phyloP scores from a whole-genome alignment of 305 asterid genomes.

The Vinca major region DNA sequence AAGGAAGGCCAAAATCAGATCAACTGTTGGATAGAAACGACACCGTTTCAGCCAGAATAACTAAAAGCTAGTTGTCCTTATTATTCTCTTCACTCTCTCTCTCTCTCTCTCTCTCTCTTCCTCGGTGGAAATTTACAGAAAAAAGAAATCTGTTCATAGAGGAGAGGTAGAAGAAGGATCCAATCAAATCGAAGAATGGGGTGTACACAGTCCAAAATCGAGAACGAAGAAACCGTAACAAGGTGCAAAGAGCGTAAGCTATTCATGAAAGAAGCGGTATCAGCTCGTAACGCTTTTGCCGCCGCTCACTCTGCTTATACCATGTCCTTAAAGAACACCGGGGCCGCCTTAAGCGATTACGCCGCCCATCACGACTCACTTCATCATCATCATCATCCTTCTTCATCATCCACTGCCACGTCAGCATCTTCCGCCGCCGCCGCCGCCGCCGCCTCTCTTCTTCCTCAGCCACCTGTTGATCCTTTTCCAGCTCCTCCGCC shows the following conservation, averaged over 20 bases:
- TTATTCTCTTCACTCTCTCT: too few species aligned
- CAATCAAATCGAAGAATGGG: constrained; percentile 41
- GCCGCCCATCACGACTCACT: constrained; percentile 15
- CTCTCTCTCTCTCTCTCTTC: too few species aligned
- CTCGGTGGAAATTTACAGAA: too few species aligned
- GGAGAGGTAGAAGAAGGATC: too few species aligned
- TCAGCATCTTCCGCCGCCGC: constrained; percentile 18
- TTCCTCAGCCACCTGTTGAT: constrained; percentile 41
- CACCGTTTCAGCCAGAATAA: too few species aligned
- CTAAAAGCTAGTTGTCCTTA: too few species aligned
- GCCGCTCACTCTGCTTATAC: constrained; percentile 88
- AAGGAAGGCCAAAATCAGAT: too few species aligned
- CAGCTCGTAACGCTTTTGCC: constrained; percentile 81
- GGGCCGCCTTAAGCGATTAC: constrained; percentile 88
- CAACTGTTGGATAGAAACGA: too few species aligned
- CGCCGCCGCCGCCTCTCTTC: constrained; percentile 18
- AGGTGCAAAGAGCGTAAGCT: constrained; percentile 85
- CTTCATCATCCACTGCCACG: constrained; percentile 8
- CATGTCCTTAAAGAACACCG: constrained; percentile 78
- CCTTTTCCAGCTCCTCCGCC: constrained; percentile 41
- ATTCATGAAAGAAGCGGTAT: constrained; percentile 72
- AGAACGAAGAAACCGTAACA: constrained; percentile 76
- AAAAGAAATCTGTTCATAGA: too few species aligned
- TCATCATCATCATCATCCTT: constrained; percentile 16
- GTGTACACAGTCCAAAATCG: constrained; percentile 90